Conservation (phyloP, 164 flowering plant species). For the Nelumbo lutea region DNA sequence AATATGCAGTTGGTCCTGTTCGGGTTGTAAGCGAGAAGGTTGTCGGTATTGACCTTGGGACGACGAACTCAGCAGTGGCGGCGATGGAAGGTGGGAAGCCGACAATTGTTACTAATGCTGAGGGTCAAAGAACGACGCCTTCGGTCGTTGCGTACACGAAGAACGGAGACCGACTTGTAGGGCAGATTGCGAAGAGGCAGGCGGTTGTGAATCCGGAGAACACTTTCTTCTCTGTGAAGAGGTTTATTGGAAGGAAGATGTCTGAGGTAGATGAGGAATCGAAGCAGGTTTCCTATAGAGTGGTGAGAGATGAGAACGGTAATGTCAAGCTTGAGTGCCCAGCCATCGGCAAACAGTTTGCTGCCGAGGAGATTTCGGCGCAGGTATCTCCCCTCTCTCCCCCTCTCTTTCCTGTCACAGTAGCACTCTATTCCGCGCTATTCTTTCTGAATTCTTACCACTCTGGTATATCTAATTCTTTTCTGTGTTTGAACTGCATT, state of each 20-base stretch:
- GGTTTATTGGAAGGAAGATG: no score
- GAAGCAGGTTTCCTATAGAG: constrained; percentile 35
- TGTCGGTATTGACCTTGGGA: constrained; percentile 40
- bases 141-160: constrained; percentile 42
- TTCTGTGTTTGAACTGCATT: no score
- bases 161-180: no score
- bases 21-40: constrained; percentile 33
- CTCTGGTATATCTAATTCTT: no score
- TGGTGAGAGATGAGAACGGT: constrained; percentile 62
- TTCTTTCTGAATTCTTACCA: no score
- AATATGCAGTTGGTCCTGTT: constrained; percentile 11
- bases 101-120: constrained; percentile 41
- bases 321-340: constrained; percentile 75
- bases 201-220: constrained; percentile 67
- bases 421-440: no score
- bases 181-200: constrained; percentile 66
- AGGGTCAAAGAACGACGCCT: constrained; percentile 60
- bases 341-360: constrained; percentile 66
- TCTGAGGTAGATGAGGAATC: constrained; percentile 37
- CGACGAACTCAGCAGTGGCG: constrained; percentile 41
- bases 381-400: constrained; percentile 29
- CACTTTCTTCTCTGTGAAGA: constrained; percentile 30
- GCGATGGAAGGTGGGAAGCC: constrained; percentile 54
- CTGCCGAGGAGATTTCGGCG: constrained; percentile 77
- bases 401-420: no score